phyloP scores from a whole-genome alignment of 352 stramenopile species.

The Blastocystis sp. region DNA sequence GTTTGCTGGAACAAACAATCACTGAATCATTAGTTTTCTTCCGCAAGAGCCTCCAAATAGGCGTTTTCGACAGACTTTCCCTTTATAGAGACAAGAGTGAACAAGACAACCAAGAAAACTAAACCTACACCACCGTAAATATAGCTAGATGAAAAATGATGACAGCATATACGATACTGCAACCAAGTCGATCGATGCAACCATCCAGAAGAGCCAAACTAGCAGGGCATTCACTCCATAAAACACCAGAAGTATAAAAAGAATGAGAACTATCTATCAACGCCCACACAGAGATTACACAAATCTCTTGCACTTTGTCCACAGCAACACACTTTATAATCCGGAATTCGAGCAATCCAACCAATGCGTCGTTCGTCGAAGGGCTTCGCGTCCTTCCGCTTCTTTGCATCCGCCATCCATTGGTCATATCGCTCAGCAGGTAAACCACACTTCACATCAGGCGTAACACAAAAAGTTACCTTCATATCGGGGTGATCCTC shows the following conservation, averaged over 20 bases:
- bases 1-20: neutral
- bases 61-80: neutral
- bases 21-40: neutral
- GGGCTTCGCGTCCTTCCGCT: neutral
- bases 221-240: conserved; percentile 3
- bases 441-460: neutral
- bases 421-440: neutral
- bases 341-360: neutral
- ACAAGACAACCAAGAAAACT: neutral
- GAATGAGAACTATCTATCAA: neutral
- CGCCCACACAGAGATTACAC: neutral
- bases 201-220: neutral
- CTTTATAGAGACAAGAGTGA: neutral
- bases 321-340: neutral
- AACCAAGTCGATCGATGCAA: neutral
- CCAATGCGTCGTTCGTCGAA: conserved; percentile 32
- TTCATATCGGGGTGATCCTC: neutral
- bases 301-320: neutral
- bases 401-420: neutral
- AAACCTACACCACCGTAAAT: neutral
- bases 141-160: neutral
- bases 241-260: neutral
- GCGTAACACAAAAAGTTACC: neutral
- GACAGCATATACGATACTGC: neutral
- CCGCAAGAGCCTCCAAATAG: neutral